These are phyloP conservation scores for Phylloporus rhodoxanthus DNA, from an alignment of 768 basidiomycete species.

Conservation along the genomic window DNA sequence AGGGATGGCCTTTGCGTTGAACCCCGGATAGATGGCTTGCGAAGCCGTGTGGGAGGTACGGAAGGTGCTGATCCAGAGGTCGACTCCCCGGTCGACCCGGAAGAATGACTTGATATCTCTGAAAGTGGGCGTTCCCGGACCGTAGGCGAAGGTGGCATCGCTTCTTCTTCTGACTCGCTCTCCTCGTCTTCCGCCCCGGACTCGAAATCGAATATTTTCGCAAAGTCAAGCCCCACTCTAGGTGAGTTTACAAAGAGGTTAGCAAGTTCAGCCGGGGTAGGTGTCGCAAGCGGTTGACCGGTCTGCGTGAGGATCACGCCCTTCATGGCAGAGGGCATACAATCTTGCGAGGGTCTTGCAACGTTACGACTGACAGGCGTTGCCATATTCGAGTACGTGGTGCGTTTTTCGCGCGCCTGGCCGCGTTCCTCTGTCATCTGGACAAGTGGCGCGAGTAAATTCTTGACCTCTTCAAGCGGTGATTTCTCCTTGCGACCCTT, in stretches of 20 bases:
- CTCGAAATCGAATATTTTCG: conserved; percentile 69
- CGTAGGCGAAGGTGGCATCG: conserved; percentile 42
- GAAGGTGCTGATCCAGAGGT: conserved; percentile 15
- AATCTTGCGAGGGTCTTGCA: conserved; percentile 24
- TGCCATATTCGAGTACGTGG: conserved; percentile 28
- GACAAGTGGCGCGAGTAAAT: conserved; percentile 49
- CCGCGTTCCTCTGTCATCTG: conserved; percentile 31
- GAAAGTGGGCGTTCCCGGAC: conserved; percentile 38
- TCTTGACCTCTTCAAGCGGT: conserved; percentile 74
- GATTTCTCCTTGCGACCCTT: conserved; percentile 46
- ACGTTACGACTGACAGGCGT: conserved; percentile 47
- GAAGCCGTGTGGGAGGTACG: conserved; percentile 44
- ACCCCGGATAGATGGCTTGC: conserved; percentile 52
- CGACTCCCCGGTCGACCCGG: conserved; percentile 24
- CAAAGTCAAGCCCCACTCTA: conserved; percentile 66
- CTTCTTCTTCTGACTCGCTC: conserved; percentile 25
- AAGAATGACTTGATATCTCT: conserved; percentile 21
- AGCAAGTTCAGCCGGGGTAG: conserved; percentile 58
- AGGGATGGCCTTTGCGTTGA: conserved; percentile 32
- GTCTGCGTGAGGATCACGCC: conserved; percentile 77
- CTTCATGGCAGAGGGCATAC: conserved; percentile 55
- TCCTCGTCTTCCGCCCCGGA: conserved; percentile 26
- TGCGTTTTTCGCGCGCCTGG: conserved; percentile 19
- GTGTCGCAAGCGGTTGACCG: conserved; percentile 68
- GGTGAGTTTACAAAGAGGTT: conserved; percentile 67